These are phyloP conservation scores for Hortiboletus flavorubellus DNA, from an alignment of 768 basidiomycete species.

Conservation along the genomic window DNA sequence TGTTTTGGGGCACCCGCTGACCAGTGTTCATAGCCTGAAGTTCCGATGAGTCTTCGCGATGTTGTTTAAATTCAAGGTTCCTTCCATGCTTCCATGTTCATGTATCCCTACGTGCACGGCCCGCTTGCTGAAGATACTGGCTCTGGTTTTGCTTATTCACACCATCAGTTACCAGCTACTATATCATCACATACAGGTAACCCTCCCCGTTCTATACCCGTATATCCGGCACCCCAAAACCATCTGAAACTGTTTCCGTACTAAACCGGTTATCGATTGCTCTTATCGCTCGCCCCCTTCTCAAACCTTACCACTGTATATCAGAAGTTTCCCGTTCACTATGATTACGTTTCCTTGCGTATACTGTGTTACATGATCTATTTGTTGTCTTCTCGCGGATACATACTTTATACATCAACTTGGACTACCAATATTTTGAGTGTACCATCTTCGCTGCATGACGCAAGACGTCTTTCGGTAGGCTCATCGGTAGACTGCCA, in stretches of 20 bases:
- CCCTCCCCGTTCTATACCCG: slow-evolving; percentile 63
- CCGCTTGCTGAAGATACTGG: slow-evolving; percentile 33
- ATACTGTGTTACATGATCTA: slow-evolving; percentile 28
- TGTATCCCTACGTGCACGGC: slow-evolving; percentile 80
- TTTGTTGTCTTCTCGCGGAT: slow-evolving; percentile 20
- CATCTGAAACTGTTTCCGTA: slow-evolving; percentile 62
- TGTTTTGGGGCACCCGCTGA: slow-evolving; percentile 15
- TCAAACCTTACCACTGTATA: slow-evolving; percentile 65
- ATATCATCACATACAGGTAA: slow-evolving; percentile 46
- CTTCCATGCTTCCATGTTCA: slow-evolving; percentile 39
- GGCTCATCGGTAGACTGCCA: slow-evolving; percentile 57
- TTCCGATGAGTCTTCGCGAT: slow-evolving; percentile 87
- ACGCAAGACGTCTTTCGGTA: slow-evolving; percentile 59
- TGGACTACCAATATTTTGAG: slow-evolving; percentile 71
- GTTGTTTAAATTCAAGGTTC: slow-evolving; percentile 62
- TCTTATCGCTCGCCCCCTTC: slow-evolving; percentile 39
- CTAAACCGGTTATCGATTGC: slow-evolving; percentile 29
- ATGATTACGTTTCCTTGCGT: slow-evolving; percentile 19
- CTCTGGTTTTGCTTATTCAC: slow-evolving; percentile 34
- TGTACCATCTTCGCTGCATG: slow-evolving; percentile 91
- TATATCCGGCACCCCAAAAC: slow-evolving; percentile 46
- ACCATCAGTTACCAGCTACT: slow-evolving; percentile 45
- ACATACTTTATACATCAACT: slow-evolving; percentile 44
- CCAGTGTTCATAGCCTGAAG: slow-evolving; percentile 64
- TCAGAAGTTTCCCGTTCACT: slow-evolving; percentile 34